Conservation (phyloP, 2,329 filamentous ascomycete genomes). For the Rosellinia necatrix region DNA sequence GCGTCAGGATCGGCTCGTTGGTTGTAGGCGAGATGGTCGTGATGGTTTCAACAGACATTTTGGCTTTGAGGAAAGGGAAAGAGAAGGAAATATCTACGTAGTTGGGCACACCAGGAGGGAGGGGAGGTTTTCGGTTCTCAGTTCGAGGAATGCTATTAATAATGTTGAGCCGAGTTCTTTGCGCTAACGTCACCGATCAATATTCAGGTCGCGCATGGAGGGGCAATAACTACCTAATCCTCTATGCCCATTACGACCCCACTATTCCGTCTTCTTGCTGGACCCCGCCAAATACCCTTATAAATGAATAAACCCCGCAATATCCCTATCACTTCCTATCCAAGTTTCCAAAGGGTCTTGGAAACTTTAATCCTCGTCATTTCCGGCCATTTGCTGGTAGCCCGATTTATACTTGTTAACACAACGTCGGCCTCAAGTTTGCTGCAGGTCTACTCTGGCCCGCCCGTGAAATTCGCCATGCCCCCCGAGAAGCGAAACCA, state of each 20-base stretch:
- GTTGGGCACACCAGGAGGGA: neutral
- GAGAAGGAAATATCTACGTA: neutral
- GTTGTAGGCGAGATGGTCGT: conserved; percentile 89
- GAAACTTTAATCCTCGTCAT: neutral
- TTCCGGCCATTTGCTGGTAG: no score
- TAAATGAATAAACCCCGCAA: neutral
- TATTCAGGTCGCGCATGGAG: neutral
- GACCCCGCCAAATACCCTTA: conserved; percentile 23
- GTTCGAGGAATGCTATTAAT: no score
- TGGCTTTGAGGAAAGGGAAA: conserved; percentile 26
- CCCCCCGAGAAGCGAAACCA: conserved; percentile 71
- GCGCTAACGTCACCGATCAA: conserved; percentile 9
- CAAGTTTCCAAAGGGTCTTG: no score
- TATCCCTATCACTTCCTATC: conserved; percentile 21
- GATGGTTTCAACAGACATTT: conserved; percentile 67
- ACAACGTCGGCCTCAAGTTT: neutral
- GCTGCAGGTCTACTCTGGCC: neutral
- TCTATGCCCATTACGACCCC: no score
- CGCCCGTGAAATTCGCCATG: conserved; percentile 51
- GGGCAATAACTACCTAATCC: no score
- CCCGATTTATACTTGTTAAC: no score
- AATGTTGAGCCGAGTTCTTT: no score
- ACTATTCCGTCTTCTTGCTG: no score
- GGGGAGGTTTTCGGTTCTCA: neutral
- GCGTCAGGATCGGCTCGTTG: conserved; percentile 80